phyloP scores from a whole-genome alignment of 2,329 filamentous ascomycete genomes.

The Colletotrichum graminicola region DNA sequence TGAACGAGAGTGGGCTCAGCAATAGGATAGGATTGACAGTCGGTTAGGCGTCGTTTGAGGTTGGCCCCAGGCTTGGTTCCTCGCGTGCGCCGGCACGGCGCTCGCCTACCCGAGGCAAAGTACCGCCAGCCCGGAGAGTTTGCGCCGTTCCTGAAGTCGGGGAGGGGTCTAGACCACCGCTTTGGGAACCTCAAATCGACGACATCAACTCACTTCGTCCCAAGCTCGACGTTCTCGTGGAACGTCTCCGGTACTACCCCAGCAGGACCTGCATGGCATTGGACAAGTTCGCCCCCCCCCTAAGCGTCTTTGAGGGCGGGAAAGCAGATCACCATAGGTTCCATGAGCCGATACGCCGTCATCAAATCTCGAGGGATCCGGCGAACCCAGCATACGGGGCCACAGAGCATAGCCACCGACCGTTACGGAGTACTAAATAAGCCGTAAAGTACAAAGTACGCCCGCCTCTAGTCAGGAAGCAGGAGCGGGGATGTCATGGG shows the following conservation, averaged over 20 bases:
- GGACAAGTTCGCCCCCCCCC: background rate
- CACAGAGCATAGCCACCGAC: slow-evolving; percentile 7
- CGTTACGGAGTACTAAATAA: slow-evolving; percentile 11
- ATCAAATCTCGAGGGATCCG: background rate
- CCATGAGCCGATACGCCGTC: background rate
- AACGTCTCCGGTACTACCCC: slow-evolving; percentile 20
- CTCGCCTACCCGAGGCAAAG: slow-evolving; percentile 24
- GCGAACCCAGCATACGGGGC: background rate
- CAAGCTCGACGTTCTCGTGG: slow-evolving; percentile 4
- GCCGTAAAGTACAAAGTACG: slow-evolving; percentile 2
- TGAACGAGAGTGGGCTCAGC: background rate
- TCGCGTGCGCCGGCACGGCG: slow-evolving; percentile 21
- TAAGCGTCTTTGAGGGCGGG: background rate
- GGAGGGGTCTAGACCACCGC: slow-evolving; percentile 22
- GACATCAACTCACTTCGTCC: slow-evolving; percentile 7
- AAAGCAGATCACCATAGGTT: slow-evolving; percentile 2
- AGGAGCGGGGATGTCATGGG: slow-evolving; percentile 36
- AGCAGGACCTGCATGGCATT: background rate
- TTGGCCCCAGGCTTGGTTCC: slow-evolving; percentile 19
- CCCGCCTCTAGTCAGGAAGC: slow-evolving; percentile 3
- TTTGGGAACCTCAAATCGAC: slow-evolving; percentile 26
- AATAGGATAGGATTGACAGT: slow-evolving; percentile 11
- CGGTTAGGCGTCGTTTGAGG: slow-evolving; percentile 11
- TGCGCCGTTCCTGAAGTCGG: slow-evolving; percentile 21
- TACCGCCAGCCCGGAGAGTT: slow-evolving; percentile 35